phyloP scores from a whole-genome alignment of 2,329 filamentous ascomycete species.

The Ascochyta rabiei region DNA sequence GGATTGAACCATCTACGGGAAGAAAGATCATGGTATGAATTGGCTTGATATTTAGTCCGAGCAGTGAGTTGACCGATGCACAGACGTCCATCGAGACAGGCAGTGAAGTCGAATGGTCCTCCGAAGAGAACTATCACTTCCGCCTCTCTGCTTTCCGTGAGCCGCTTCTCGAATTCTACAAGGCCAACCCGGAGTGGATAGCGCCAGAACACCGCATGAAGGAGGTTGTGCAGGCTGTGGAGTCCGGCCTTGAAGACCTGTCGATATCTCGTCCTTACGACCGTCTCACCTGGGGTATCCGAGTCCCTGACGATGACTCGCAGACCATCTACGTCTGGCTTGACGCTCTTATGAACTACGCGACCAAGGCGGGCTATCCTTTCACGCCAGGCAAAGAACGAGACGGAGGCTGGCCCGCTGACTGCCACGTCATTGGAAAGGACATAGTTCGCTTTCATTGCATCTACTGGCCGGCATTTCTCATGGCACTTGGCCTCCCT shows the following conservation, averaged over 20 bases:
- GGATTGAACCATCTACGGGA: constrained; percentile 79
- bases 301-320: constrained; percentile 78
- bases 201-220: constrained; percentile 73
- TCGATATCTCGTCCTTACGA: constrained; percentile 84
- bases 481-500: constrained; percentile 84
- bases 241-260: constrained; percentile 79
- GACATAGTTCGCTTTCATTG: constrained; percentile 95
- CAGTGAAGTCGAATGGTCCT: constrained; percentile 92
- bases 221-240: constrained; percentile 79
- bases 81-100: constrained; percentile 80
- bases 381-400: constrained; percentile 70
- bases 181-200: constrained; percentile 77
- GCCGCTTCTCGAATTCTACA: constrained; percentile 79
- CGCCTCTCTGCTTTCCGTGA: constrained; percentile 82
- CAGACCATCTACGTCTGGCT: constrained; percentile 99
- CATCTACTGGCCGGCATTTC: constrained; percentile 96
- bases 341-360: constrained; percentile 92
- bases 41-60: too few relatives aligned
- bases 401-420: constrained; percentile 80
- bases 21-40: constrained; percentile 72
- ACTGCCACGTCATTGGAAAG: constrained; percentile 93
- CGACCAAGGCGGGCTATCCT: constrained; percentile 86
- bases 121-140: constrained; percentile 95
- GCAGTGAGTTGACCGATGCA: constrained; percentile 19
- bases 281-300: constrained; percentile 85